A percentile compares a stretch with the other conserved stretches of the same genome.
phyloP scores from a whole-genome alignment of 805 yeast species.

The Saccharomycopsis sp. region DNA sequence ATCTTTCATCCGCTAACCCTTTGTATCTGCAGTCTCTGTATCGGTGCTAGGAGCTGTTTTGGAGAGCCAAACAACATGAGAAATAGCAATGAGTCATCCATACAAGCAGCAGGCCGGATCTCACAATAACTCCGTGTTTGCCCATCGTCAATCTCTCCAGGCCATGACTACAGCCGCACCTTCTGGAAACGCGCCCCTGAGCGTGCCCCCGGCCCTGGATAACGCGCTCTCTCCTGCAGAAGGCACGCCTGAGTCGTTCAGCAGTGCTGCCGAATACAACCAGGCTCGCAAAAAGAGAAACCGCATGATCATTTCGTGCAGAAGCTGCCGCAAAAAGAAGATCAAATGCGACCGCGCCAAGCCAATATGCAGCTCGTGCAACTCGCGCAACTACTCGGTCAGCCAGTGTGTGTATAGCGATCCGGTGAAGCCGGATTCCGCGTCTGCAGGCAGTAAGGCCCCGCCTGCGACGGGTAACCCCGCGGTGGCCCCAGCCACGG shows the following conservation, averaged over 20 bases:
- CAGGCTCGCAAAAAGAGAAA: conserved; percentile 15
- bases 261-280: neutral
- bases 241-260: neutral
- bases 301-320: conserved; percentile 16
- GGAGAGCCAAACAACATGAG: neutral
- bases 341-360: conserved; percentile 19
- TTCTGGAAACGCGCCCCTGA: too few species aligned
- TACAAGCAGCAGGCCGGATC: neutral
- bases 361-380: conserved; percentile 19
- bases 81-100: neutral
- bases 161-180: neutral
- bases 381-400: conserved; percentile 12
- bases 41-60: too few species aligned
- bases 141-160: too few species aligned
- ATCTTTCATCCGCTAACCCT: too few species aligned
- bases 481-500: neutral
- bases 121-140: neutral
- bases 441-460: neutral
- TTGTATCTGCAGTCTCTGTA: too few species aligned
- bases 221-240: too few species aligned
- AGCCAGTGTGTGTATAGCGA: conserved; percentile 19
- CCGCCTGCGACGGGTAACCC: neutral
- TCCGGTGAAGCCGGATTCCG: neutral
- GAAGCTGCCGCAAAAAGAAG: conserved; percentile 20
- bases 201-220: too few species aligned